phyloP scores from a whole-genome alignment of 2,329 filamentous ascomycete genomes.

The Mollisia scopiformis region DNA sequence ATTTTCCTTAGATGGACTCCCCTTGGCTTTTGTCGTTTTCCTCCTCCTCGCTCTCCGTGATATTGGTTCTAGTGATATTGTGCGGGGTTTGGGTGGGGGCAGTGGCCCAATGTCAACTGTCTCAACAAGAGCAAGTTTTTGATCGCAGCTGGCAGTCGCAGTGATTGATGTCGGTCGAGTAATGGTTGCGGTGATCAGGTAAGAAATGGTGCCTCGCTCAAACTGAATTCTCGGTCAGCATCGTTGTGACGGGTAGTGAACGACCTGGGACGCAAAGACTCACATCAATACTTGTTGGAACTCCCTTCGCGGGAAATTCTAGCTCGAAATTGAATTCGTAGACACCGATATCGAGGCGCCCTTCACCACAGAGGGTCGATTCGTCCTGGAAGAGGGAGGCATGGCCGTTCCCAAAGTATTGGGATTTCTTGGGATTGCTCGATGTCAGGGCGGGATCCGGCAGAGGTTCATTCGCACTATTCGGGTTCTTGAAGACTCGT shows the following conservation, averaged over 20 bases:
- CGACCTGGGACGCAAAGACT: slow-evolving; percentile 39
- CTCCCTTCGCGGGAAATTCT: slow-evolving; percentile 66
- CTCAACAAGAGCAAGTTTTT: slow-evolving; percentile 79
- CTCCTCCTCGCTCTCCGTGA: slow-evolving; percentile 66
- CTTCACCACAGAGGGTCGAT: slow-evolving; percentile 77
- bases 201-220: slow-evolving; percentile 90
- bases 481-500: slow-evolving; percentile 72
- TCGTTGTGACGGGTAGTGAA: neutral
- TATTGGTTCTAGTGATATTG: slow-evolving; percentile 86
- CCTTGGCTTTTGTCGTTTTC: slow-evolving; percentile 29
- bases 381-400: slow-evolving; percentile 85
- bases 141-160: slow-evolving; percentile 78
- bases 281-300: slow-evolving; percentile 96
- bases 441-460: slow-evolving; percentile 39
- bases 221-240: slow-evolving; percentile 62
- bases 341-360: slow-evolving; percentile 70
- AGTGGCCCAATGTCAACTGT: slow-evolving; percentile 83
- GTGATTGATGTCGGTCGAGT: slow-evolving; percentile 87
- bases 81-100: slow-evolving; percentile 73
- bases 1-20: slow-evolving; percentile 20
- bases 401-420: slow-evolving; percentile 76
- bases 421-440: slow-evolving; percentile 43
- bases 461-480: slow-evolving; percentile 53
- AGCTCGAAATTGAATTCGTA: slow-evolving; percentile 82
- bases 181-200: slow-evolving; percentile 86